A percentile compares a stretch with the other conserved stretches of the same genome.
Evolutionary conservation across 2,329 filamentous ascomycete genomes (phyloP).

Genomic region (Hymenoscyphus infarciens): DNA sequence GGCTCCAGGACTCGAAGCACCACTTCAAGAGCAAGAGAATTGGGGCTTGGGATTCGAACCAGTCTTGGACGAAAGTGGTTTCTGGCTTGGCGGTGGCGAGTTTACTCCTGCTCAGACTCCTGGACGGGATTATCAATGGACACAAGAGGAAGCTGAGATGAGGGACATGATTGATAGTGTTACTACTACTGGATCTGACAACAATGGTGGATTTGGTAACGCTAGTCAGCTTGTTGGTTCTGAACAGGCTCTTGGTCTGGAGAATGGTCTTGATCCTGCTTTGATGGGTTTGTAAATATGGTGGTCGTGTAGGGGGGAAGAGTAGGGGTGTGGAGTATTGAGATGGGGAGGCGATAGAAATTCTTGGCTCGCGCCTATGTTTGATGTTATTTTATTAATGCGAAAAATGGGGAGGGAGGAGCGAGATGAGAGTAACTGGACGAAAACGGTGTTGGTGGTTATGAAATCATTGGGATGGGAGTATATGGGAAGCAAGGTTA

Average conservation of each 20-base stretch:
- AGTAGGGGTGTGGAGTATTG: background rate
- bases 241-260: background rate
- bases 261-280: constrained; percentile 10
- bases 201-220: background rate
- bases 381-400: background rate
- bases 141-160: constrained; percentile 31
- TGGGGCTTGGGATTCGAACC: constrained; percentile 32
- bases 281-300: constrained; percentile 10
- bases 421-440: background rate
- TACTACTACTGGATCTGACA: background rate
- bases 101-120: constrained; percentile 2
- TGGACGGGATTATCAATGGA: constrained; percentile 17
- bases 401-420: background rate
- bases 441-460: no score
- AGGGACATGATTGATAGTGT: constrained; percentile 27
- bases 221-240: background rate
- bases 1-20: constrained; percentile 2
- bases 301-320: background rate
- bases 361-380: background rate
- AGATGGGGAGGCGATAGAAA: background rate
- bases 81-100: constrained; percentile 32
- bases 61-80: constrained; percentile 21
- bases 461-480: background rate
- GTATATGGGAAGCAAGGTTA: background rate
- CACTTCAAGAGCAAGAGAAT: constrained; percentile 13